These are phyloP conservation scores for Neurospora tetrasperma DNA, from an alignment of 495 filamentous ascomycete species.

Conservation along the genomic window DNA sequence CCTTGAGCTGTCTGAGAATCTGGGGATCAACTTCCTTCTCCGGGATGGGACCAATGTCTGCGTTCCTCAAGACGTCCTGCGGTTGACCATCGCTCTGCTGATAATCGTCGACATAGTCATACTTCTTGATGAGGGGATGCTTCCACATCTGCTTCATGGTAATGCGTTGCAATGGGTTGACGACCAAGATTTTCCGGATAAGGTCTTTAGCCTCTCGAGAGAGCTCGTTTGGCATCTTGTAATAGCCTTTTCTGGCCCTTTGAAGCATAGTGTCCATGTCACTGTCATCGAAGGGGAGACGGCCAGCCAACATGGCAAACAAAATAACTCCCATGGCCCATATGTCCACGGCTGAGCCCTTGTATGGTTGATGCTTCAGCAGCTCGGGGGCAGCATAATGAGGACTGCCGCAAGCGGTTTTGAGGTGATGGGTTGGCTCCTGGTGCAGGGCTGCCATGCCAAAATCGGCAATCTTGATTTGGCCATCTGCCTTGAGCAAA, in stretches of 20 bases:
- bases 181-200: slow-evolving; percentile 61
- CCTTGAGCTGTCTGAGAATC: slow-evolving; percentile 71
- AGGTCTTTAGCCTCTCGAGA: slow-evolving; percentile 67
- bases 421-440: slow-evolving; percentile 54
- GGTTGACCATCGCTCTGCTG: slow-evolving; percentile 19
- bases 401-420: slow-evolving; percentile 87
- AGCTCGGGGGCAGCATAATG: slow-evolving; percentile 95
- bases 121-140: slow-evolving; percentile 73
- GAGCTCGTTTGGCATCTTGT: slow-evolving; percentile 58
- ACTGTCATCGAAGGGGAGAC: slow-evolving; percentile 71
- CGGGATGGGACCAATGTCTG: slow-evolving; percentile 23
- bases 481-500: slow-evolving; percentile 56
- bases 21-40: slow-evolving; percentile 60
- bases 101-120: slow-evolving; percentile 55
- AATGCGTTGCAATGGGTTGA: slow-evolving; percentile 66
- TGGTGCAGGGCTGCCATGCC: slow-evolving; percentile 95
- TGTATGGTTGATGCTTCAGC: slow-evolving; percentile 58
- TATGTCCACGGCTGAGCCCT: slow-evolving; percentile 75
- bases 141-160: slow-evolving; percentile 68
- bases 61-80: slow-evolving; percentile 14
- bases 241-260: slow-evolving; percentile 60
- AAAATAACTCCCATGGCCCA: slow-evolving; percentile 94
- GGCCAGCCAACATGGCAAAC: slow-evolving; percentile 69
- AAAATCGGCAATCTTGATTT: slow-evolving; percentile 92
- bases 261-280: slow-evolving; percentile 46